Evolutionary conservation across 2,329 filamentous ascomycete genomes (phyloP).

Genomic region (Microsporum ferrugineum): DNA sequence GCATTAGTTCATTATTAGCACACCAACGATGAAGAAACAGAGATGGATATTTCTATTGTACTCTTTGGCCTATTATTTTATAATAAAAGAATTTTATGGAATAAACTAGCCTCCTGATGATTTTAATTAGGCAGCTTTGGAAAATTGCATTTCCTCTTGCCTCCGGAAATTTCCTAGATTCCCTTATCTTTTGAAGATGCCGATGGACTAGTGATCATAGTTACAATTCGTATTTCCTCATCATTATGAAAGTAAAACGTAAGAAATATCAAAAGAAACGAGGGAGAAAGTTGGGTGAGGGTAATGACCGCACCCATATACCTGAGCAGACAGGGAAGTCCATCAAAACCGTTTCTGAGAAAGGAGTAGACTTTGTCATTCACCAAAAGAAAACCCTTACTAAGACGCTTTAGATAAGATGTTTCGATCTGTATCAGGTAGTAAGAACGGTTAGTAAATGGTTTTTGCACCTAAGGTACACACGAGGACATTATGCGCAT

Average conservation of each 20-base stretch:
- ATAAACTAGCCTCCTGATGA: neutral
- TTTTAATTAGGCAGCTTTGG: too few species aligned
- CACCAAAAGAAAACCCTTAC: constrained; percentile 2
- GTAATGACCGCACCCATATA: neutral
- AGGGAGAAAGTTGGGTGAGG: neutral
- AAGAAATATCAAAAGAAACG: neutral
- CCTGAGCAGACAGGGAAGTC: neutral
- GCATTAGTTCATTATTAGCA: too few species aligned
- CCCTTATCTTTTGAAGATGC: neutral
- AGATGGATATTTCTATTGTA: too few species aligned
- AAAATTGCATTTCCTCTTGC: neutral
- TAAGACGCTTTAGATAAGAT: constrained; percentile 46
- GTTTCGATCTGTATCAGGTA: constrained; percentile 46
- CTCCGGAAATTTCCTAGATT: neutral
- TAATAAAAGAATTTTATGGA: neutral
- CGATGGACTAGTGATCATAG: neutral
- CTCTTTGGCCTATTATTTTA: too few species aligned
- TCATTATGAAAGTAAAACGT: neutral
- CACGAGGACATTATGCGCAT: neutral
- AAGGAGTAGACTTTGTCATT: neutral
- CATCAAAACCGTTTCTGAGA: neutral
- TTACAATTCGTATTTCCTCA: constrained; percentile 3
- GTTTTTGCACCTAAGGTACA: neutral
- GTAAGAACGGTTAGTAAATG: neutral
- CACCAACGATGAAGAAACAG: too few species aligned